These are phyloP conservation scores for Cicer chorassanicum DNA, from an alignment of 306 rosid species.

Conservation along the genomic window DNA sequence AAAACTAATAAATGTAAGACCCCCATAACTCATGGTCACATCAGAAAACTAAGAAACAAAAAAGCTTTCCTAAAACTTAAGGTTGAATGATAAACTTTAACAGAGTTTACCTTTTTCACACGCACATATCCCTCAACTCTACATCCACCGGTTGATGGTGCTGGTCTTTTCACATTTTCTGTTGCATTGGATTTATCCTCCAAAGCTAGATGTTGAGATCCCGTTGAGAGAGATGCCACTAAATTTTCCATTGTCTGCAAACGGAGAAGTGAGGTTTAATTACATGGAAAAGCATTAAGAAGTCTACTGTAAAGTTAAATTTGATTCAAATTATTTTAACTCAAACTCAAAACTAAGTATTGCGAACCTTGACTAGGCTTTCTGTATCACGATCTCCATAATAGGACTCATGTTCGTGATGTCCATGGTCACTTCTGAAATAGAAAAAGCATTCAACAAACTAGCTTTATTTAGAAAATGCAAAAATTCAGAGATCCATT, in stretches of 20 bases:
- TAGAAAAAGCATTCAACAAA: slow-evolving; percentile 37
- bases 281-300: slow-evolving; percentile 1
- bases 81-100: slow-evolving; percentile 30
- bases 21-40: slow-evolving; percentile 23
- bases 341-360: slow-evolving; percentile 38
- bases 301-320: slow-evolving; percentile 34
- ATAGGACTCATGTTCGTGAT: slow-evolving; percentile 95
- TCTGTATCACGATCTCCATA: slow-evolving; percentile 96
- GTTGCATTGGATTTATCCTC: slow-evolving; percentile 67
- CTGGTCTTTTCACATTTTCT: slow-evolving; percentile 73
- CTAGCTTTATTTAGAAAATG: slow-evolving; percentile 35
- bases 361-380: slow-evolving; percentile 78
- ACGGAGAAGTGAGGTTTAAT: slow-evolving; percentile 18
- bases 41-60: slow-evolving; percentile 25
- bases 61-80: background rate
- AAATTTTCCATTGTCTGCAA: slow-evolving; percentile 77
- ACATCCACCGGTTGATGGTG: slow-evolving; percentile 92
- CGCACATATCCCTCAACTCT: slow-evolving; percentile 91
- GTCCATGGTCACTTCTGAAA: slow-evolving; percentile 88
- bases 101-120: slow-evolving; percentile 79
- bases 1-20: slow-evolving; percentile 26
- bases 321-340: slow-evolving; percentile 31
- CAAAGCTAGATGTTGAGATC: slow-evolving; percentile 61
- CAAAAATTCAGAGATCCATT: slow-evolving; percentile 38
- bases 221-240: slow-evolving; percentile 65